Evolutionary conservation across 2,329 filamentous ascomycete species (phyloP), one percentile per base, ranked within the genome.

Genomic region (Pseudocercospora macadamiae): DNA sequence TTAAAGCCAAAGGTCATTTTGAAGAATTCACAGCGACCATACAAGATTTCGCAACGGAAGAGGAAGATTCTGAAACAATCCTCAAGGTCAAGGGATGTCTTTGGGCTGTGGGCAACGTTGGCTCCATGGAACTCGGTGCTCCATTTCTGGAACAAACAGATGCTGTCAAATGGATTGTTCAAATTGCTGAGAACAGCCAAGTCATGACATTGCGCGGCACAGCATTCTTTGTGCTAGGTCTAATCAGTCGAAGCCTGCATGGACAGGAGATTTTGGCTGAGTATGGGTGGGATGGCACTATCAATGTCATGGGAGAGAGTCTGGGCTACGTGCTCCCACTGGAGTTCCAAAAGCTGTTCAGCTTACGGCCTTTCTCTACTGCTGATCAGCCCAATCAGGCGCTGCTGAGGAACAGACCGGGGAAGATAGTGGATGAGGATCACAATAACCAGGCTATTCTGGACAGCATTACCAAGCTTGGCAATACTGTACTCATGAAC

Each of bases 71-170:
- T 0, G 95, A 99, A 74, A 83, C 89, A 21, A 87, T 97, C 44
- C 86, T 91, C 59, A 97, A 97, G 73, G 91, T 97, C 64, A 99
- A 99, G 74, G 95, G 93, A 6, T 97, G 92, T 72, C 81, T 99
- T 48, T 99, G 95, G 95, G 95, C 95, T 0, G 92, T 99, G 1
- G 95, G 95, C 21, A 99, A 99, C 68, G 93, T 99, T 34, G 95
- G 95, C 0, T 97, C 93, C 0, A 97, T 99, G 93, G 93, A 97
- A 69, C 86, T 97, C 1, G 95, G 95, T 1, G 93, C 93, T 1
- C 92, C 92, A 0, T 99, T 99, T 73, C 81, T 99, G 3, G 95
- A 97, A 75, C 88, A 89, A 56, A 90, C 87, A 34, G 90, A 97
- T 65, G 91, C 97, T 34, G 91, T 97, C 16, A 86, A 89, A 69